Base-by-base conservation (phyloP, 1,139 yeast genomes). In the Sugiyamaella japonica region DNA sequence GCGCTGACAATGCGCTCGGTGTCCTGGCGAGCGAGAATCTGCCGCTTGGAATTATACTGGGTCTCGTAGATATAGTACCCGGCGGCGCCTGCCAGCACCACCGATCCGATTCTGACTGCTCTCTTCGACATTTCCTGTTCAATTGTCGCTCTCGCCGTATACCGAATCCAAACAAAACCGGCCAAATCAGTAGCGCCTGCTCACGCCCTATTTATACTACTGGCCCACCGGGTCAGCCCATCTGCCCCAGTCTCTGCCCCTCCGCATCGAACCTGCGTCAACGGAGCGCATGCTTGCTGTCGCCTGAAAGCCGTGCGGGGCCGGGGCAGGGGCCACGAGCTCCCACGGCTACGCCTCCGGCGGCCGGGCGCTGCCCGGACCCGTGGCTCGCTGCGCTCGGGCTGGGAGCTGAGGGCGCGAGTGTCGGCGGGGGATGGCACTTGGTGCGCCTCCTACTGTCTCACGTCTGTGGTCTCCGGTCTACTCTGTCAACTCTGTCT, bases 31-130 rank as follows among this genome's bases (percentile, higher is more conserved):
- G 57, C 70, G 57, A 57, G 64, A 41, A 54, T 58, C 59, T 56
- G 63, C 57, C 57, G 66, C 52, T 63, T 64, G 34, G 5, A 3
- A 48, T 65, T 70, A 60, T 58, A 68, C 63, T 68, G 64, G 50
- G 63, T 61, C 53, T 66, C 66, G 55, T 73, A 74, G 46, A 74
- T 58, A 59, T 75, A 74, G 53, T 71, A 69, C 17, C 73, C 73
- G 10, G 72, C 75, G 16, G 70, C 73, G n/a, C 74, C 75, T n/a
- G 72, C 62, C n/a, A 71, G 74, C 28, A 66, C 70, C 4, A 52
- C 56, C 1, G 59, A 57, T 15, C 52, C 53, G 32, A 58, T 41
- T 42, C 59, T 61, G 16, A 58, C 53, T 31, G 34, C 56, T 52
- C 48, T 43, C 5, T 50, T 32, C 28, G 48, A 29, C 53, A 39